Base-by-base conservation (phyloP, 371 early-diverging fungal genomes). In the Synchytrium microbalum region DNA sequence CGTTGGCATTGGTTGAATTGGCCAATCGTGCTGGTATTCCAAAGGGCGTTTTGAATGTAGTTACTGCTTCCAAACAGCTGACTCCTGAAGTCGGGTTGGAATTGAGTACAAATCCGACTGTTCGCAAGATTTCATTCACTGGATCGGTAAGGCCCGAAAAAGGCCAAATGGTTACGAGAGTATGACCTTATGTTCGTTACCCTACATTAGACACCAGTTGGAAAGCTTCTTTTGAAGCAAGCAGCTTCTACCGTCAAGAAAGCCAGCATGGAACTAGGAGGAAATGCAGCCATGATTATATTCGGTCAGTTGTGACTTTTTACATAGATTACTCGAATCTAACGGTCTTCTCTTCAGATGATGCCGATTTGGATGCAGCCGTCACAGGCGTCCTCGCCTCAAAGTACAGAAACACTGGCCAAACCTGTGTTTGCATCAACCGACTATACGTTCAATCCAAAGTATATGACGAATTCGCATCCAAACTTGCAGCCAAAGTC, bases 231-330 rank as follows among this genome's bases (percentile, higher is more conserved):
- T 74, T 79, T 79, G 32, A 73, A 81, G 2, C 81, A 89, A 32
- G 85, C 90, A 2, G 71, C 70, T 23, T 79, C 80, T 53, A 88
- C 84, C 46, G 80, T 92, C 55, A 91, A 91, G 72, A 74, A 82
- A 23, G 80, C 89, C 27, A 82, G 88, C 30, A 84, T 95, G 26
- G 95, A 95, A 72, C 84, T 95, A 27, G 95, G 95, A 58, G 96
- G 96, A 60, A 95, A 95, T 79, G 93, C 95, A 10, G 86, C 95
- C 1, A 91, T 92, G 64, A 91, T 95, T 68, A 90, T 93, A 2
- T 93, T 95, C 74, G 91, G 85, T 65, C 46, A n/a, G 56, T 53
- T 26, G 57, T 54, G 3, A 25, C 5, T 19, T 32, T 16, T 2
- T 24, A 19, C 16, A 16, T 28, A 25, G 14, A 10, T 38, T 58